Conservation (phyloP, 352 stramenopile genomes). For the Globisporangium abappressorium region DNA sequence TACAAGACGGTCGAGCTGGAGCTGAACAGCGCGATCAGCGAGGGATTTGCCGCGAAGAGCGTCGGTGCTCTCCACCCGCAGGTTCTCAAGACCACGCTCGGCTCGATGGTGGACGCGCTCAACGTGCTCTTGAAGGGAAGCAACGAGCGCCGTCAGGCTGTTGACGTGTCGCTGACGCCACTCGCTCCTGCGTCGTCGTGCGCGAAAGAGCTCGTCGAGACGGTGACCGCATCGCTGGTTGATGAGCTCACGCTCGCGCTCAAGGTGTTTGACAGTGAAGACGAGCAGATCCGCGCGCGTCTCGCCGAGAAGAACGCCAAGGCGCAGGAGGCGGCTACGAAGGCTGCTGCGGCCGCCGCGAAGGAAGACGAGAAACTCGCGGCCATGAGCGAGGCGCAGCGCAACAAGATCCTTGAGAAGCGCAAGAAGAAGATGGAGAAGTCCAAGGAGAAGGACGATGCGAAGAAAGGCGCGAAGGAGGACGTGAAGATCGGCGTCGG, state of each 20-base stretch:
- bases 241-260: constrained; percentile 51
- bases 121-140: constrained; percentile 54
- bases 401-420: constrained; percentile 75
- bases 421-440: constrained; percentile 84
- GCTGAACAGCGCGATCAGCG: constrained; percentile 48
- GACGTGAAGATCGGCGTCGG: constrained; percentile 66
- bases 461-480: constrained; percentile 67
- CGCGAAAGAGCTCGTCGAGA: constrained; percentile 54
- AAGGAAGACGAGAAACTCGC: constrained; percentile 86
- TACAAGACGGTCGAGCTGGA: constrained; percentile 77
- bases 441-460: constrained; percentile 72
- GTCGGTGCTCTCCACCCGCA: constrained; percentile 56
- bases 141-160: constrained; percentile 39
- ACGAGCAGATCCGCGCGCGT: constrained; percentile 52
- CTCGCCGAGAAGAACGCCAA: constrained; percentile 56
- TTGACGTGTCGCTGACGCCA: constrained; percentile 19
- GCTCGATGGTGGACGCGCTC: constrained; percentile 49
- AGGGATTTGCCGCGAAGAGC: constrained; percentile 15
- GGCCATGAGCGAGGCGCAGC: constrained; percentile 72
- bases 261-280: constrained; percentile 56
- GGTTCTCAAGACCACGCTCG: constrained; percentile 57
- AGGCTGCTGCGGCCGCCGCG: constrained; percentile 62
- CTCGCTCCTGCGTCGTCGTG: constrained; percentile 25
- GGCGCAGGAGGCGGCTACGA: constrained; percentile 61
- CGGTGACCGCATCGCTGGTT: constrained; percentile 32